Conservation (phyloP, 2,329 filamentous ascomycete species). For the Trichophyton mentagrophytes region DNA sequence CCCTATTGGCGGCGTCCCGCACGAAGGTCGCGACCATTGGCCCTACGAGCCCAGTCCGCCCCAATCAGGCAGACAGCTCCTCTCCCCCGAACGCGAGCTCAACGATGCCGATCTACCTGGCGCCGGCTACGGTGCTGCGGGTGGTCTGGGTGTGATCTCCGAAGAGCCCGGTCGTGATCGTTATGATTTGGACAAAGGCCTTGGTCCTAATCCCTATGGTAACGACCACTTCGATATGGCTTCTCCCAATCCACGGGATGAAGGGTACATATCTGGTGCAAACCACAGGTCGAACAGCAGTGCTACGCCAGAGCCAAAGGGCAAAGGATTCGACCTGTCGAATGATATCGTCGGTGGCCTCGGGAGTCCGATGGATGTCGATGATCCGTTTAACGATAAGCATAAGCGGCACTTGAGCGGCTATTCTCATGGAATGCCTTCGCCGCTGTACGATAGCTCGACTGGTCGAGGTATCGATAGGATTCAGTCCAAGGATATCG, state of each 20-base stretch:
- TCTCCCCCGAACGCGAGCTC: slow-evolving; percentile 22
- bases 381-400: slow-evolving; percentile 54
- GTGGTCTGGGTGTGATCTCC: slow-evolving; percentile 16
- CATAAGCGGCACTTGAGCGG: slow-evolving; percentile 61
- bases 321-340: slow-evolving; percentile 40
- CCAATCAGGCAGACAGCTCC: slow-evolving; percentile 25
- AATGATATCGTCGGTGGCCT: slow-evolving; percentile 25
- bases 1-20: slow-evolving; percentile 47
- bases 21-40: slow-evolving; percentile 41
- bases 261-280: slow-evolving; percentile 78
- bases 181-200: slow-evolving; percentile 8
- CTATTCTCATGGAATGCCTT: slow-evolving; percentile 81
- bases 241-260: slow-evolving; percentile 57
- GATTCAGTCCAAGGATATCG: slow-evolving; percentile 92
- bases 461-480: slow-evolving; percentile 78
- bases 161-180: slow-evolving; percentile 42
- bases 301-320: slow-evolving; percentile 35
- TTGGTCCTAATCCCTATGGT: slow-evolving; percentile 23
- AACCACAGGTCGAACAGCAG: slow-evolving; percentile 42
- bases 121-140: neutral
- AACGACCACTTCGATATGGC: slow-evolving; percentile 33
- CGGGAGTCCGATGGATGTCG: slow-evolving; percentile 33
- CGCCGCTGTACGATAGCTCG: slow-evolving; percentile 78
- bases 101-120: slow-evolving; percentile 6
- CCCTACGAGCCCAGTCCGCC: slow-evolving; percentile 44